Evolutionary conservation across 257 asterid species (phyloP).

Genomic region (Ophiorrhiza pumila): DNA sequence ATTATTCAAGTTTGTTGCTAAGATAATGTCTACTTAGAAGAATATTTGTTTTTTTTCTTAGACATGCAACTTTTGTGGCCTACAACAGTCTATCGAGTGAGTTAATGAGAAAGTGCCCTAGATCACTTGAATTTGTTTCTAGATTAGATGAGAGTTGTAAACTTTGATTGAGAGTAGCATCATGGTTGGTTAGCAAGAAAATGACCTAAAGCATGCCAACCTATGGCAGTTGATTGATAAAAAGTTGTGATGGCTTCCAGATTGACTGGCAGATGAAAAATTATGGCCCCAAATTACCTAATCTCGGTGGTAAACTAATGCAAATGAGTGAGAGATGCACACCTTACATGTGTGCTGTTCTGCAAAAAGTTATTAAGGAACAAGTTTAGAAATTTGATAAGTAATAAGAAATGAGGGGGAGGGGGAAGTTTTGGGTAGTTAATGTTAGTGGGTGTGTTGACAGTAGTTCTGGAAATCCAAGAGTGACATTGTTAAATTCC

Average conservation of each 20-base stretch:
- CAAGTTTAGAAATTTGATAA: too few species aligned
- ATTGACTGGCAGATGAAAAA: neutral
- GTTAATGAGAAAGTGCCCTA: neutral
- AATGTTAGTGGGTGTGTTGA: neutral
- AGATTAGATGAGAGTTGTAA: neutral
- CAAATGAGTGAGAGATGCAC: too few species aligned
- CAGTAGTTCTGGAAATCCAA: neutral
- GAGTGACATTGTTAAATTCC: neutral
- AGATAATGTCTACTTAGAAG: neutral
- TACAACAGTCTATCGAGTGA: neutral
- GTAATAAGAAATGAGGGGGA: too few species aligned
- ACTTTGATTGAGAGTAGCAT: neutral
- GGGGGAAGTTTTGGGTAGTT: neutral
- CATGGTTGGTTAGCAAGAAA: neutral
- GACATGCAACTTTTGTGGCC: neutral
- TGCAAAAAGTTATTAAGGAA: too few species aligned
- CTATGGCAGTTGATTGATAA: neutral
- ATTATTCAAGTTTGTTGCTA: neutral
- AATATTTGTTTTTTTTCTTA: neutral
- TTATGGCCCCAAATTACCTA: neutral
- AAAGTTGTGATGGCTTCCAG: neutral
- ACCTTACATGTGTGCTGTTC: neutral
- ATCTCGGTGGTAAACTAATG: too few species aligned
- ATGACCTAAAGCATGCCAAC: neutral
- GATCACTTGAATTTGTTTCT: neutral